Evolutionary conservation across 2,329 filamentous ascomycete genomes (phyloP), one percentile per base, ranked within the genome.

Genomic region (Sclerotinia borealis): DNA sequence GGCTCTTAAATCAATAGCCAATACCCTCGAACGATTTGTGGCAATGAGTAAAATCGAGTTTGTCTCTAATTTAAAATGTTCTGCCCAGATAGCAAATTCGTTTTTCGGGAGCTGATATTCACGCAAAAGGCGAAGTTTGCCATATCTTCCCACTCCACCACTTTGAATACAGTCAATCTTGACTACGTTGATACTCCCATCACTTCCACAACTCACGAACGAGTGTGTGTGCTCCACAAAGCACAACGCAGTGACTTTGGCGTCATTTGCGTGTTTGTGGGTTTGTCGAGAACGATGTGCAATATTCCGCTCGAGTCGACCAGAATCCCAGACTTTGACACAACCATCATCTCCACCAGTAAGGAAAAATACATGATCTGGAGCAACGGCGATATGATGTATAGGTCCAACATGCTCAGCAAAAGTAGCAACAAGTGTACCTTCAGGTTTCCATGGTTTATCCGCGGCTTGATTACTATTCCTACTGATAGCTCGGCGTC

Each of bases 141-240:
- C 87, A 73, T 97, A 98, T 63, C 91, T 88, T 59, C 84, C 82
- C 7, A 85, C 83, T 25, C 79, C 79, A 41, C 82, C 81, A 19
- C 79, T 75, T 64, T 83, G 83, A 22, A 81, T 77, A 67, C 86
- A 86, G 64, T 90, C 86, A 37, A 75, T 73, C 39, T 92, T 92
- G 65, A 97, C 89, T 2, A 96, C 90, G 72, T 96, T 89, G 11
- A 99, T 87, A 70, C 88, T 93, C 27, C 95, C 95, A 75, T 99
- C 93, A 52, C 85, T 92, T 6, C 91, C 93, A 59, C 91, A 95
- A 72, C 91, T 96, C 66, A 96, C 83, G 73, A 99, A 98, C 27
- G 91, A 93, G 75, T 98, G 92, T 0, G 93, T 96, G 68, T 92
- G 90, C 72, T 98, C 93, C 45, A 99, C 85, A 73, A 99, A 98